phyloP scores from a whole-genome alignment of 768 basidiomycete genomes.

The Kwoniella bestiolae region DNA sequence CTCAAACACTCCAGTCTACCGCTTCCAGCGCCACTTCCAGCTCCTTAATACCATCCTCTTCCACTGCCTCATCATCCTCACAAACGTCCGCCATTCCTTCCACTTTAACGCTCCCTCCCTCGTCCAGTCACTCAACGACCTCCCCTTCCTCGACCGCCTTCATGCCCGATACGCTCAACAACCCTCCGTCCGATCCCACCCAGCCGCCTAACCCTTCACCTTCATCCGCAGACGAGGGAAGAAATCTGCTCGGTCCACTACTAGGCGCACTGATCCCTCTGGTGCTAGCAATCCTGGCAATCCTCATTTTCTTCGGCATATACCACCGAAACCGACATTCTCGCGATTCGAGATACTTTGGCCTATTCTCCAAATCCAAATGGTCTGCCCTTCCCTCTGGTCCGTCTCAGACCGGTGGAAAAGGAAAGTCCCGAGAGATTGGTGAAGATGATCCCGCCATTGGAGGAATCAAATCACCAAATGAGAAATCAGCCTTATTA shows the following conservation, averaged over 20 bases:
- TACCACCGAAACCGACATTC: slow-evolving; percentile 17
- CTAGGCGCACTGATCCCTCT: slow-evolving; percentile 17
- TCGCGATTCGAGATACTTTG: slow-evolving; percentile 8
- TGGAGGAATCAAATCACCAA: slow-evolving; percentile 10
- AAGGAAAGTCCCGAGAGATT: background rate
- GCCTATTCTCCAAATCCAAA: background rate
- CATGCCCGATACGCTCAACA: background rate
- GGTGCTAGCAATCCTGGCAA: slow-evolving; percentile 9
- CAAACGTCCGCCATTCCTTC: background rate
- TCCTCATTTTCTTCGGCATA: slow-evolving; percentile 7
- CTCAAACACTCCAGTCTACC: background rate
- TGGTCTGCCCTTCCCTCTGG: background rate
- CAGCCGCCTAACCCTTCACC: background rate
- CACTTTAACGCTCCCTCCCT: background rate
- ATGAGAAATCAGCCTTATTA: slow-evolving; percentile 29
- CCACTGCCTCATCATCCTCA: background rate
- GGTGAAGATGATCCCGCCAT: background rate
- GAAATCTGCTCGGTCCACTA: slow-evolving; percentile 8
- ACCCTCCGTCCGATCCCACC: background rate
- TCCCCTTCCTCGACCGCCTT: background rate
- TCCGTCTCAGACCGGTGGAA: background rate
- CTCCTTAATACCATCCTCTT: background rate
- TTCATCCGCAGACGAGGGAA: background rate
- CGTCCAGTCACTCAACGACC: background rate
- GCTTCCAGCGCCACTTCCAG: background rate